phyloP scores from a whole-genome alignment of 2,329 filamentous ascomycete species.

The Uncinocarpus reesii region DNA sequence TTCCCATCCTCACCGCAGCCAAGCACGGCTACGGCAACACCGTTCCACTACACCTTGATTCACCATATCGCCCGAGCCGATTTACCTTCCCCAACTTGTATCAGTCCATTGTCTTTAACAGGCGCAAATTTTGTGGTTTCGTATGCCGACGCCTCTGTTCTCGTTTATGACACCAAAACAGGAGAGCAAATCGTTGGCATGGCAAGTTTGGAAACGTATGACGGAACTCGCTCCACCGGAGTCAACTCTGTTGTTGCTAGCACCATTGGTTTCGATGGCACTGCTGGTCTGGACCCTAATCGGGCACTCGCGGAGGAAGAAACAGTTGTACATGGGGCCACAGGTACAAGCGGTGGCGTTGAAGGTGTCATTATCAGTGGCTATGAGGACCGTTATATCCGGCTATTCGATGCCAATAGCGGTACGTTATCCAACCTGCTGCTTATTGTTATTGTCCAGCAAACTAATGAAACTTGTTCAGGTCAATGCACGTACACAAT shows the following conservation, averaged over 20 bases:
- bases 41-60: conserved; percentile 78
- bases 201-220: conserved; percentile 89
- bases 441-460: conserved; percentile 10
- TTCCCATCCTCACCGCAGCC: conserved; percentile 87
- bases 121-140: conserved; percentile 89
- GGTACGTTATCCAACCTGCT: conserved; percentile 51
- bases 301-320: conserved; percentile 60
- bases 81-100: conserved; percentile 72
- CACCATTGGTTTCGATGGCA: conserved; percentile 64
- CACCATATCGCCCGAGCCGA: conserved; percentile 70
- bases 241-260: conserved; percentile 89
- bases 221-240: conserved; percentile 69
- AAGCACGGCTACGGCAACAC: conserved; percentile 70
- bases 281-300: conserved; percentile 50
- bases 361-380: conserved; percentile 93
- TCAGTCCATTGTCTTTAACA: conserved; percentile 70
- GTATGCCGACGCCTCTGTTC: conserved; percentile 77
- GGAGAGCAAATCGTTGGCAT: conserved; percentile 87
- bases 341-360: conserved; percentile 68
- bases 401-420: conserved; percentile 97
- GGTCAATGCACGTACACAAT: conserved; percentile 99
- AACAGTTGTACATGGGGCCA: conserved; percentile 64
- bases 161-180: conserved; percentile 84
- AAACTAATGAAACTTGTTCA: conserved; percentile 30
- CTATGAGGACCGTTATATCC: conserved; percentile 89